A percentile compares a stretch with the other conserved stretches of the same genome.
Evolutionary conservation across 805 yeast genomes (phyloP).

Genomic region (Wickerhamomyces canadensis): DNA sequence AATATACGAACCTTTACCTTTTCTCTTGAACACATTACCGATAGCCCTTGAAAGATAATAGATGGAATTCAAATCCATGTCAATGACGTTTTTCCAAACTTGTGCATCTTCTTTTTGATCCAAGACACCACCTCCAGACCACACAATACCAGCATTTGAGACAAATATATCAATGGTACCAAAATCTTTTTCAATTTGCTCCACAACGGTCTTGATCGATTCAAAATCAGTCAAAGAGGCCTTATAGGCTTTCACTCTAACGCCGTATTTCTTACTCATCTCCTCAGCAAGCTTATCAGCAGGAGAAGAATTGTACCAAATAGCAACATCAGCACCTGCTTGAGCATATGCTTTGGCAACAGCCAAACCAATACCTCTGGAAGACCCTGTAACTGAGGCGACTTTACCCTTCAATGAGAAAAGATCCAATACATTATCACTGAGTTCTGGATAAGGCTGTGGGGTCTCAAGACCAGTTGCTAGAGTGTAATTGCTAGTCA

Average conservation of each 20-base stretch:
- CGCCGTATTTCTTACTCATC: conserved; percentile 56
- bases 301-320: conserved; percentile 25
- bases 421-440: conserved; percentile 53
- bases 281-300: conserved; percentile 38
- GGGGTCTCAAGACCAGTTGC: conserved; percentile 33
- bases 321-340: conserved; percentile 83
- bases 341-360: conserved; percentile 83
- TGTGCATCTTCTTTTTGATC: conserved; percentile 37
- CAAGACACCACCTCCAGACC: conserved; percentile 61
- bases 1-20: conserved; percentile 73
- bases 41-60: conserved; percentile 74
- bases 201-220: conserved; percentile 25
- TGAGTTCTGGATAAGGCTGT: conserved; percentile 43
- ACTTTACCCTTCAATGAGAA: conserved; percentile 82
- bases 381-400: conserved; percentile 80
- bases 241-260: conserved; percentile 54
- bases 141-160: conserved; percentile 87
- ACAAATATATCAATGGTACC: conserved; percentile 74
- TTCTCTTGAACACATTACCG: conserved; percentile 68
- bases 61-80: conserved; percentile 73
- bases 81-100: conserved; percentile 69
- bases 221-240: conserved; percentile 28
- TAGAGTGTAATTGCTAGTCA: conserved; percentile 13
- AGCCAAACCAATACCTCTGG: conserved; percentile 78
- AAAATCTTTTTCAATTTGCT: conserved; percentile 54